phyloP scores from a whole-genome alignment of 371 early-diverging fungal genomes.

The Cladochytrium tenue region DNA sequence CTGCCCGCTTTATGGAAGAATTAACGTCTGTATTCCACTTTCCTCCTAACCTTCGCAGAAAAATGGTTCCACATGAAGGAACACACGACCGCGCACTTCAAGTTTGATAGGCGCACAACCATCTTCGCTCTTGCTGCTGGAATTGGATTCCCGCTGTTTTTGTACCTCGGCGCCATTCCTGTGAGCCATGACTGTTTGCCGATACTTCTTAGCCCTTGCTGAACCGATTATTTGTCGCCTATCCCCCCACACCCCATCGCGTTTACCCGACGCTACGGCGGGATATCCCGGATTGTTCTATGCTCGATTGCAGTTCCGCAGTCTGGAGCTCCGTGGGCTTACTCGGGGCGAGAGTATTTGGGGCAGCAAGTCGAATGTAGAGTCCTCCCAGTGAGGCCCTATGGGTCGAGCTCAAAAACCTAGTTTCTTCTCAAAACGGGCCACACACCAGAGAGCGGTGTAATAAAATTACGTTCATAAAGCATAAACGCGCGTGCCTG shows the following conservation, averaged over 20 bases:
- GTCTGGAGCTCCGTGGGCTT: not conserved
- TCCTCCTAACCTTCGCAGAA: too few species aligned
- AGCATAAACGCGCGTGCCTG: too few species aligned
- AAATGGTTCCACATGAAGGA: slow-evolving; percentile 55
- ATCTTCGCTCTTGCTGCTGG: slow-evolving; percentile 20
- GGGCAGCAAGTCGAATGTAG: not conserved
- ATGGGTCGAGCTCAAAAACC: too few species aligned
- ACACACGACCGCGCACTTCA: slow-evolving; percentile 41
- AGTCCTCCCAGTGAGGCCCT: too few species aligned
- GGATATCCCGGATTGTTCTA: not conserved
- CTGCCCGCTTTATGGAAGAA: too few species aligned
- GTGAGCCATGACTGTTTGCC: not conserved
- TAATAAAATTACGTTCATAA: too few species aligned
- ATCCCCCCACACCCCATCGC: too few species aligned
- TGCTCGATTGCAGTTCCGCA: not conserved
- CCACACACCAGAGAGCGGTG: too few species aligned
- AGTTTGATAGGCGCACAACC: slow-evolving; percentile 34
- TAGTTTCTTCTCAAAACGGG: too few species aligned
- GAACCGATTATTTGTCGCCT: not conserved
- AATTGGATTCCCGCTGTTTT: slow-evolving; percentile 31
- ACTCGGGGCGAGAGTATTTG: not conserved
- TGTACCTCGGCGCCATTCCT: slow-evolving; percentile 27
- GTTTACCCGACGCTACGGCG: not conserved
- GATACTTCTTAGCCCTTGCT: not conserved
- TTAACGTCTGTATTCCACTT: too few species aligned